Percentiles rank a stretch among this genome's conserved stretches.
Conservation (phyloP, 495 filamentous ascomycete genomes). For the Astrothelium macrocarpum region DNA sequence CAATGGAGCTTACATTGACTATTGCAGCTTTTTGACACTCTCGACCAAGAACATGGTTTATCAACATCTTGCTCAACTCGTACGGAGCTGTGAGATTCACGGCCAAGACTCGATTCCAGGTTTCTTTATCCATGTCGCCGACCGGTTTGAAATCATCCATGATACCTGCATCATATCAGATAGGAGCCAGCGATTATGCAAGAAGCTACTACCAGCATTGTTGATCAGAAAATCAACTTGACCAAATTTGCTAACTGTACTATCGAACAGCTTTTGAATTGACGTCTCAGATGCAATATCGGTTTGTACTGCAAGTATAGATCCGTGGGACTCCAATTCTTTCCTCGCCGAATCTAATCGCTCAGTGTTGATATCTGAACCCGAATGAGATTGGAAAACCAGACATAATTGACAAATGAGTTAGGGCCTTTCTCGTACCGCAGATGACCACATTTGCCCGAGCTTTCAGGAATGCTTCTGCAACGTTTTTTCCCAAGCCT, state of each 20-base stretch:
- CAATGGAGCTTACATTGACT: slow-evolving; percentile 41
- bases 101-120: slow-evolving; percentile 50
- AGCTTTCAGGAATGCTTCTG: slow-evolving; percentile 15
- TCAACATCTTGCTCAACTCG: slow-evolving; percentile 42
- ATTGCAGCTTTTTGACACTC: slow-evolving; percentile 26
- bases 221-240: slow-evolving; percentile 41
- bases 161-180: too few relatives aligned
- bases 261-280: slow-evolving; percentile 15
- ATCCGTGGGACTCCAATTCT: background rate
- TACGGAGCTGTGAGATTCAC: slow-evolving; percentile 53
- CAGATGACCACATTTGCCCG: slow-evolving; percentile 26
- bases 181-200: too few relatives aligned
- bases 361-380: background rate
- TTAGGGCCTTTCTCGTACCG: slow-evolving; percentile 14
- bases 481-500: slow-evolving; percentile 24
- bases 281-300: slow-evolving; percentile 17
- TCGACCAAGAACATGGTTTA: slow-evolving; percentile 37
- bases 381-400: background rate
- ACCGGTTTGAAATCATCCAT: slow-evolving; percentile 32
- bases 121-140: slow-evolving; percentile 34
- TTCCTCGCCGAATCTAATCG: background rate
- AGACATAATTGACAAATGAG: background rate
- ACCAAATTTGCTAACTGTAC: slow-evolving; percentile 18
- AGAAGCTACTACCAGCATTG: too few relatives aligned
- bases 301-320: slow-evolving; percentile 13